phyloP scores from a whole-genome alignment of 306 rosid species.

The Hylodesmum podocarpum region DNA sequence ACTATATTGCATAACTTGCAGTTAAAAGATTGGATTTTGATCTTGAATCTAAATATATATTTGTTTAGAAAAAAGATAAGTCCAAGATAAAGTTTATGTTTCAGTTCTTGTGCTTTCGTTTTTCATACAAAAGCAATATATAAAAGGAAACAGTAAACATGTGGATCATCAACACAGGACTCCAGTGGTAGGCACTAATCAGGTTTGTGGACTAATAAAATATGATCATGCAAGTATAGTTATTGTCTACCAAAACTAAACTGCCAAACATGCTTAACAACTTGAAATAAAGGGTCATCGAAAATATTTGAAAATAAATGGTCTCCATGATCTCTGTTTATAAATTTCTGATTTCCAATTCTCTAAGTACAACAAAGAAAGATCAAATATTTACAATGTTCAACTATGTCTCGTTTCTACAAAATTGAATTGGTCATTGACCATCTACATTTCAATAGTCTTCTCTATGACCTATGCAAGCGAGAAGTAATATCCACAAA shows the following conservation, averaged over 20 bases:
- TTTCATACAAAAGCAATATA: too few relatives aligned
- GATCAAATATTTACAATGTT: not conserved
- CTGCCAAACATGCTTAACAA: not conserved
- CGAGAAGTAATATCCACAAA: slow-evolving; percentile 31
- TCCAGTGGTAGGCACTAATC: not conserved
- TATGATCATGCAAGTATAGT: not conserved
- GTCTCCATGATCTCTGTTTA: not conserved
- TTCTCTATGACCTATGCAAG: not conserved
- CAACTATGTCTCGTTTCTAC: not conserved
- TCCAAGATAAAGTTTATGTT: too few relatives aligned
- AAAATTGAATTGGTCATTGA: not conserved
- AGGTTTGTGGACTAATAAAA: not conserved
- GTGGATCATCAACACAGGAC: not conserved
- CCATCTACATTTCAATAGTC: slow-evolving; percentile 2
- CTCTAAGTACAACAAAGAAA: not conserved
- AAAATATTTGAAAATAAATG: not conserved
- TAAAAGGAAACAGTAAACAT: not conserved
- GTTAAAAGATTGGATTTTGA: not conserved
- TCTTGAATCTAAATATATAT: not conserved
- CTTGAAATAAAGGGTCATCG: slow-evolving; percentile 28
- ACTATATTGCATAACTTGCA: not conserved
- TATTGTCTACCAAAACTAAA: not conserved
- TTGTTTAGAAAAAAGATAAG: not conserved
- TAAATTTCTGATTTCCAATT: not conserved
- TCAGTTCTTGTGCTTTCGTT: too few relatives aligned